phyloP scores from a whole-genome alignment of 257 asterid species.

The Solanum dulcamara region DNA sequence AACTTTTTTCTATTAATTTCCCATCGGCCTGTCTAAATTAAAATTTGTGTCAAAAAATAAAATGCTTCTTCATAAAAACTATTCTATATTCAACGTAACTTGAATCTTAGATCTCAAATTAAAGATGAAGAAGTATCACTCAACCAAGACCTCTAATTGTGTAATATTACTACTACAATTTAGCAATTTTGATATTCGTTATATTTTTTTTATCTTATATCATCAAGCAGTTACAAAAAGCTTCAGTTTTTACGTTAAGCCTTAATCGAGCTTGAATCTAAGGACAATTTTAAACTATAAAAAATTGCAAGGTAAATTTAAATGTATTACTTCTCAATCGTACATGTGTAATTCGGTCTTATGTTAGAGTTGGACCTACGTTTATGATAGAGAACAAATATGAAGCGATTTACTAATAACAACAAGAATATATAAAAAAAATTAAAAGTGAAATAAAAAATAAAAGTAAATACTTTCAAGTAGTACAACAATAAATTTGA shows the following conservation, averaged over 20 bases:
- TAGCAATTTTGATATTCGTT: not conserved
- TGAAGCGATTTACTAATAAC: not conserved
- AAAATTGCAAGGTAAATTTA: not conserved
- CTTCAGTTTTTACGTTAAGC: not conserved
- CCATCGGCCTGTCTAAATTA: not conserved
- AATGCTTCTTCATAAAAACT: not conserved
- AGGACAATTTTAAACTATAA: not conserved
- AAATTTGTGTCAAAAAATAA: rapidly evolving
- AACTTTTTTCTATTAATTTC: too few relatives aligned
- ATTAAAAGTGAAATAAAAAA: too few relatives aligned
- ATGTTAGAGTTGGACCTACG: not conserved
- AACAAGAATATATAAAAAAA: too few relatives aligned
- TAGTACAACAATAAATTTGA: not conserved
- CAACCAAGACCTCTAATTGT: not conserved
- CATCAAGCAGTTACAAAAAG: not conserved
- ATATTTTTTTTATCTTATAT: not conserved
- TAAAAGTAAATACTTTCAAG: not conserved
- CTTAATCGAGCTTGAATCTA: not conserved
- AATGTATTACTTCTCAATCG: not conserved
- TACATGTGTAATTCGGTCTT: not conserved
- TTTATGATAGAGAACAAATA: not conserved
- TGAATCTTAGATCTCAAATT: not conserved
- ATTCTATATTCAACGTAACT: rapidly evolving
- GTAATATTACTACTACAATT: not conserved
- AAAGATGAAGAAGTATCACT: not conserved